These are phyloP conservation scores for Syzygium aqueum DNA, from an alignment of 345 rosid genomes.

Conservation along the genomic window DNA sequence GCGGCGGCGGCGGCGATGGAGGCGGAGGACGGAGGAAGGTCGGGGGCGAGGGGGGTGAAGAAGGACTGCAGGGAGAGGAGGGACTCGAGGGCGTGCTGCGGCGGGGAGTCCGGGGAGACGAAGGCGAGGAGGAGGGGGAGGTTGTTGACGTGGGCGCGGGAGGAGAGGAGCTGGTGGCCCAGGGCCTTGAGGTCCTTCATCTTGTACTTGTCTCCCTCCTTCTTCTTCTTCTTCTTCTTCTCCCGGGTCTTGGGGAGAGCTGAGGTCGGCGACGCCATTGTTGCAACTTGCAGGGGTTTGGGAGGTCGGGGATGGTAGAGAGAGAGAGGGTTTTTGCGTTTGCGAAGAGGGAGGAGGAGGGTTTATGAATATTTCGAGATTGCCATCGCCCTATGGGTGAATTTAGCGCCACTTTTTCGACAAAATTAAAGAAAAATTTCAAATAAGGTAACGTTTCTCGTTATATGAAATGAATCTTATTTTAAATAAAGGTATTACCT, in stretches of 20 bases:
- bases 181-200: slow-evolving; percentile 59
- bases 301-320: not conserved
- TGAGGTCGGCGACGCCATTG: slow-evolving; percentile 30
- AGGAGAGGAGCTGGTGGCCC: slow-evolving; percentile 64
- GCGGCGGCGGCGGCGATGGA: slow-evolving; percentile 5
- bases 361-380: not conserved
- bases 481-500: no score
- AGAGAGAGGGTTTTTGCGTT: not conserved
- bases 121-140: slow-evolving; percentile 66
- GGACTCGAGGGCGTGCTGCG: slow-evolving; percentile 61
- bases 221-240: not conserved
- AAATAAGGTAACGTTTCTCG: no score
- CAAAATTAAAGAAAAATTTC: no score
- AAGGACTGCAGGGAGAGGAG: slow-evolving; percentile 90
- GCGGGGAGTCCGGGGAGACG: slow-evolving; percentile 52
- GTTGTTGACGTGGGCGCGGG: slow-evolving; percentile 67
- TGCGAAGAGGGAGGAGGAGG: not conserved
- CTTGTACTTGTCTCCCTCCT: slow-evolving; percentile 9
- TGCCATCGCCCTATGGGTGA: not conserved
- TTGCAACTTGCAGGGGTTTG: slow-evolving; percentile 5
- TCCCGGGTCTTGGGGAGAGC: slow-evolving; percentile 20
- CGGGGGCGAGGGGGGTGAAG: slow-evolving; percentile 71
- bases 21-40: slow-evolving; percentile 44
- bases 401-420: not conserved
- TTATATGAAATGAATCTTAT: no score